Evolutionary conservation across 176 grass and related monocot species (phyloP).

Genomic region (Leersia perrieri): DNA sequence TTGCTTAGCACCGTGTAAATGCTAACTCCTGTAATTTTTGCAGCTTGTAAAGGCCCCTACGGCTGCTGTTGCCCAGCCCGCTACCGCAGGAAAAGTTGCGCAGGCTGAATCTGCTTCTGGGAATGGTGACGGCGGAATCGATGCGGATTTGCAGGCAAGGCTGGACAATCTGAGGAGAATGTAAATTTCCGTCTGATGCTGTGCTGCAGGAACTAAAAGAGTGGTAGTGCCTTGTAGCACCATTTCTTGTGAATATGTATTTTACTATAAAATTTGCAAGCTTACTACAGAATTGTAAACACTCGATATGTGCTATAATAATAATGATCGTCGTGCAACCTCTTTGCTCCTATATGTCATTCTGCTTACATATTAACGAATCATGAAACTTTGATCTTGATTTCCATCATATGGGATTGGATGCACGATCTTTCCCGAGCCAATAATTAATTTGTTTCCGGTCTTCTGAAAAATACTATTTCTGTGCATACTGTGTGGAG

Average conservation of each 20-base stretch:
- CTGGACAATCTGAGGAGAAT: constrained; percentile 74
- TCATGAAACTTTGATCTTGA: not conserved
- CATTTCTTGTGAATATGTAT: not conserved
- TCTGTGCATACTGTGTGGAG: too few relatives aligned
- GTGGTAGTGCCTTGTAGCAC: not conserved
- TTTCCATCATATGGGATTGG: not conserved
- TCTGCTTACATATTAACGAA: not conserved
- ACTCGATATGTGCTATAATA: not conserved
- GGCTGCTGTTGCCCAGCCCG: constrained; percentile 45
- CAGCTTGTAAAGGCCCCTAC: constrained; percentile 70
- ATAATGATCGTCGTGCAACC: not conserved
- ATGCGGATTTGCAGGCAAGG: constrained; percentile 57
- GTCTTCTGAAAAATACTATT: too few relatives aligned
- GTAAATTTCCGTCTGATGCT: constrained; percentile 3
- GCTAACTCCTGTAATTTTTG: not conserved
- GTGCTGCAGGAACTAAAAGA: not conserved
- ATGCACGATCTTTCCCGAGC: not conserved
- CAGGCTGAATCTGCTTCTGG: constrained; percentile 54
- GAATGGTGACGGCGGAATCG: constrained; percentile 47
- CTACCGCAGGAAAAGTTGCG: constrained; percentile 39
- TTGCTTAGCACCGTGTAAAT: not conserved
- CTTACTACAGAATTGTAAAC: not conserved
- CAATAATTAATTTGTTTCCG: too few relatives aligned
- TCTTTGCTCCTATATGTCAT: not conserved
- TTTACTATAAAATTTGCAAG: not conserved